Evolutionary conservation across 139 green algal genomes (phyloP).

Genomic region (Asterochloris erici): DNA sequence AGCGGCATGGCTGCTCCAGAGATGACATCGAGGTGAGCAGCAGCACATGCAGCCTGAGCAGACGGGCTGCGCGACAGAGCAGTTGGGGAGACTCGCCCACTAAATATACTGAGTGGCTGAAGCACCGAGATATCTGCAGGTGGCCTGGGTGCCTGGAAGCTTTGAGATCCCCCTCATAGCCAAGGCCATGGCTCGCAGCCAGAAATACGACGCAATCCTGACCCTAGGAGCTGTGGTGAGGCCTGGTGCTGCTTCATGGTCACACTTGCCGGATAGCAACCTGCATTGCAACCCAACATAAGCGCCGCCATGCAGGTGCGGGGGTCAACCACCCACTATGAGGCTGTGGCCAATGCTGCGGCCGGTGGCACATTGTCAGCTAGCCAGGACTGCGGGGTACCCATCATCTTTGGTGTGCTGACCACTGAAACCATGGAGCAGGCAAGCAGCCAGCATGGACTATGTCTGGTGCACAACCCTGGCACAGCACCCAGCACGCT

Average conservation of each 20-base stretch:
- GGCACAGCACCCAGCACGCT: background rate
- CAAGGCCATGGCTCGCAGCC: slow-evolving; percentile 84
- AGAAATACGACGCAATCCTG: slow-evolving; percentile 86
- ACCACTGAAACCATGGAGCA: slow-evolving; percentile 94
- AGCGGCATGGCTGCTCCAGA: slow-evolving; percentile 52
- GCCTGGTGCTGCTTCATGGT: background rate
- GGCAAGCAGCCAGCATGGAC: slow-evolving; percentile 22
- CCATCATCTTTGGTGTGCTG: slow-evolving; percentile 93
- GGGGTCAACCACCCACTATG: slow-evolving; percentile 94
- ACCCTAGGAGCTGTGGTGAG: slow-evolving; percentile 89
- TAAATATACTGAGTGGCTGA: background rate
- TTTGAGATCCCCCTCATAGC: slow-evolving; percentile 95
- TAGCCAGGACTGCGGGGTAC: slow-evolving; percentile 69
- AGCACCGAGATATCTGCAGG: slow-evolving; percentile 36
- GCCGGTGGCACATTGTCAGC: slow-evolving; percentile 76
- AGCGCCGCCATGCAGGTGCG: slow-evolving; percentile 56
- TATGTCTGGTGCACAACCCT: background rate
- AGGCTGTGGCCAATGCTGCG: slow-evolving; percentile 85
- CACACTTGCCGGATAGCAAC: too few species aligned
- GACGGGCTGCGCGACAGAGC: background rate
- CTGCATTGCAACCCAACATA: background rate
- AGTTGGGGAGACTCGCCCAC: too few species aligned
- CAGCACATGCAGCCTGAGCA: background rate
- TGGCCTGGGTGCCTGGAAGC: slow-evolving; percentile 90
- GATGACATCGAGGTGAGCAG: slow-evolving; percentile 68